phyloP scores from a whole-genome alignment of 2,329 filamentous ascomycete genomes.

The Pseudogymnoascus sp. region DNA sequence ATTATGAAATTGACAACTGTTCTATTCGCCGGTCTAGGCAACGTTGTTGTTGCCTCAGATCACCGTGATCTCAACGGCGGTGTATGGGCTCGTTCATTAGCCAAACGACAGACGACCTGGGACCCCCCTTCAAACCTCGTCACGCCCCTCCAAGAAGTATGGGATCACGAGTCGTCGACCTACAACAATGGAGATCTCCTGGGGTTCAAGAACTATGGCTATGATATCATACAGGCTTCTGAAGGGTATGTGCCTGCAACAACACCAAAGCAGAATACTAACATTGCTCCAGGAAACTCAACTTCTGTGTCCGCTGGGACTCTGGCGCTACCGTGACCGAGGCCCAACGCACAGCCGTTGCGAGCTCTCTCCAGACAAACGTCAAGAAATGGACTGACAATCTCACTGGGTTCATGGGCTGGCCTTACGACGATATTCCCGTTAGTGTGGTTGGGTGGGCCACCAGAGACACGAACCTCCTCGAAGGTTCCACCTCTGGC shows the following conservation, averaged over 20 bases:
- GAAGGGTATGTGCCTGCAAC: neutral
- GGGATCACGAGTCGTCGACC: slow-evolving; percentile 6
- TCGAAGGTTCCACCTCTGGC: slow-evolving; percentile 30
- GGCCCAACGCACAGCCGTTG: slow-evolving; percentile 32
- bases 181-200: slow-evolving; percentile 7
- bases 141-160: slow-evolving; percentile 7
- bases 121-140: slow-evolving; percentile 3
- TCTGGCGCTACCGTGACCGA: slow-evolving; percentile 30
- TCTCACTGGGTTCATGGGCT: slow-evolving; percentile 36
- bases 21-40: neutral
- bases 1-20: slow-evolving; percentile 2
- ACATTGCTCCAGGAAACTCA: slow-evolving; percentile 25
- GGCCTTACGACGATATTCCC: slow-evolving; percentile 34
- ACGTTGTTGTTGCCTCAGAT: neutral
- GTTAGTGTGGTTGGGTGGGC: slow-evolving; percentile 37
- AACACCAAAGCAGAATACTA: neutral
- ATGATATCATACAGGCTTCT: slow-evolving; percentile 8
- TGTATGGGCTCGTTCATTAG: neutral
- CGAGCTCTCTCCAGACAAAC: slow-evolving; percentile 28
- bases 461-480: slow-evolving; percentile 30
- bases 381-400: slow-evolving; percentile 36
- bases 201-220: slow-evolving; percentile 10
- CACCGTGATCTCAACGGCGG: slow-evolving; percentile 4
- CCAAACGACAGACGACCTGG: slow-evolving; percentile 8
- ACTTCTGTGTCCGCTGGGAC: slow-evolving; percentile 39